phyloP scores from a whole-genome alignment of 75 land plant genomes.

The Pinus tabuliformis region DNA sequence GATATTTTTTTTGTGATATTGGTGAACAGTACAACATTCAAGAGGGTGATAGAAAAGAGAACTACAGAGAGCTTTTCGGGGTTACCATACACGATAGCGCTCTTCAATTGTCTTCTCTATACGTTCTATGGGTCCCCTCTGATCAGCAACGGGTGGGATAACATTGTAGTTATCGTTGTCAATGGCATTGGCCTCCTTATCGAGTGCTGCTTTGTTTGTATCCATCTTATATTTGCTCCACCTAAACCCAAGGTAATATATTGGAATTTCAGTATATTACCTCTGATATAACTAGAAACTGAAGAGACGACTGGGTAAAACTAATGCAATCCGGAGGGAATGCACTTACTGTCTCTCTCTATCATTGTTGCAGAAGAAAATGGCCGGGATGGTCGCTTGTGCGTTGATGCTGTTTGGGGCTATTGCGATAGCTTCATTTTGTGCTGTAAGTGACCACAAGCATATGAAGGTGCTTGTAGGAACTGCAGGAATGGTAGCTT shows the following conservation, averaged over 20 bases:
- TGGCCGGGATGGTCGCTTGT: too few species aligned
- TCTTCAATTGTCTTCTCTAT: slow-evolving; percentile 66
- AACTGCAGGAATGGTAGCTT: slow-evolving; percentile 18
- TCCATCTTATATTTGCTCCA: slow-evolving; percentile 37
- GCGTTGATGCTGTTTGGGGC: slow-evolving; percentile 19
- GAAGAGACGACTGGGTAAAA: too few species aligned
- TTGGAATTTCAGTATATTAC: too few species aligned
- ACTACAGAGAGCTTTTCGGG: slow-evolving; percentile 49
- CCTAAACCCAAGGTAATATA: background rate
- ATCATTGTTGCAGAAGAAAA: too few species aligned
- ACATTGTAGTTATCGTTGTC: slow-evolving; percentile 54
- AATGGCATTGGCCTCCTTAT: slow-evolving; percentile 49
- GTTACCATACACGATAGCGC: slow-evolving; percentile 60
- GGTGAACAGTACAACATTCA: slow-evolving; percentile 31
- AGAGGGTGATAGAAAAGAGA: slow-evolving; percentile 51
- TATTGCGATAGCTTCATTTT: slow-evolving; percentile 22
- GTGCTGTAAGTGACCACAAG: slow-evolving; percentile 31
- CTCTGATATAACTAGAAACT: too few species aligned
- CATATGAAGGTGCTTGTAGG: slow-evolving; percentile 44
- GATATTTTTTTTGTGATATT: too few species aligned
- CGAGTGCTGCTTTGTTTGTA: slow-evolving; percentile 50
- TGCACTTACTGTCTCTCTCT: too few species aligned
- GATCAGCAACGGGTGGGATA: slow-evolving; percentile 51
- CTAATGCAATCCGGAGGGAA: too few species aligned
- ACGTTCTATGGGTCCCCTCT: slow-evolving; percentile 66